A percentile compares a stretch with the other conserved stretches of the same genome.
Evolutionary conservation across 2,329 filamentous ascomycete genomes (phyloP).

Genomic region (Bisporella sp.): DNA sequence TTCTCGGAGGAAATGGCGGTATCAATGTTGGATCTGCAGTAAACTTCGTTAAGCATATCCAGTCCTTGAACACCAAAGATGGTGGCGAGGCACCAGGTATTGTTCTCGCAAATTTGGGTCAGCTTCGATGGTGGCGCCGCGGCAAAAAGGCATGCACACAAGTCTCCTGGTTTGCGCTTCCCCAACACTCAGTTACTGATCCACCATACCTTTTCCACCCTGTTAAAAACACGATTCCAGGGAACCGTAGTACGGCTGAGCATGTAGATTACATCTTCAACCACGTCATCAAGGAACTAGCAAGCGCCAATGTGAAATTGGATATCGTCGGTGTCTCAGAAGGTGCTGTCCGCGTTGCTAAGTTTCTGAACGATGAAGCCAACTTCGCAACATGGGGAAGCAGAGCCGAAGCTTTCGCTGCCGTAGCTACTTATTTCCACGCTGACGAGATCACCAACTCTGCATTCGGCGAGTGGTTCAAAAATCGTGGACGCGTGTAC

Average conservation of each 20-base stretch:
- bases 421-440: slow-evolving; percentile 41
- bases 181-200: slow-evolving; percentile 57
- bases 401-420: slow-evolving; percentile 40
- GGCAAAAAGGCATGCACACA: slow-evolving; percentile 53
- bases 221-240: slow-evolving; percentile 53
- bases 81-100: slow-evolving; percentile 45
- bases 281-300: slow-evolving; percentile 45
- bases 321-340: slow-evolving; percentile 68
- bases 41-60: slow-evolving; percentile 47
- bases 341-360: slow-evolving; percentile 49
- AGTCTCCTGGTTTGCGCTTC: slow-evolving; percentile 48
- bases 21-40: slow-evolving; percentile 66
- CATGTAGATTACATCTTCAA: slow-evolving; percentile 66
- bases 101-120: slow-evolving; percentile 70
- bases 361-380: slow-evolving; percentile 49
- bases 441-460: slow-evolving; percentile 34
- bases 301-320: slow-evolving; percentile 45
- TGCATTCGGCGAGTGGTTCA: slow-evolving; percentile 38
- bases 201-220: slow-evolving; percentile 43
- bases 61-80: slow-evolving; percentile 9
- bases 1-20: slow-evolving; percentile 55
- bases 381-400: slow-evolving; percentile 40
- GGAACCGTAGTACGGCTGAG: slow-evolving; percentile 46
- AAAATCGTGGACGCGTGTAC: background rate
- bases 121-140: slow-evolving; percentile 69